Evolutionary conservation across 352 stramenopile genomes (phyloP).

Genomic region (Globisporangium orthogonon): DNA sequence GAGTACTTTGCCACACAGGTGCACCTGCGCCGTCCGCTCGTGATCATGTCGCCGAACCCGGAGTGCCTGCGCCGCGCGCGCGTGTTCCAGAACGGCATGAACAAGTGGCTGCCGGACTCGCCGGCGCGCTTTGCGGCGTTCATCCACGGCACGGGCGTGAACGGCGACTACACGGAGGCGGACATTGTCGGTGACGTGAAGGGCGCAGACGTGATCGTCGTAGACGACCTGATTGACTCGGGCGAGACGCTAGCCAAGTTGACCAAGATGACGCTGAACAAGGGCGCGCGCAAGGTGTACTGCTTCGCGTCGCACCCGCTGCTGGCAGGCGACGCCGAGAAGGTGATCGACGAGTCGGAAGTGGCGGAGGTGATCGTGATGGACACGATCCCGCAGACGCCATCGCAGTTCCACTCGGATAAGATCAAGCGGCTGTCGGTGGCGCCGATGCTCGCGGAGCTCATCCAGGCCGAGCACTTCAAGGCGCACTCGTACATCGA

Average conservation of each 20-base stretch:
- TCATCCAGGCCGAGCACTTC: constrained; percentile 90
- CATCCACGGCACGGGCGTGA: constrained; percentile 61
- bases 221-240: constrained; percentile 91
- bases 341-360: constrained; percentile 76
- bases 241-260: constrained; percentile 76
- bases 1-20: constrained; percentile 90
- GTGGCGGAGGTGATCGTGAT: constrained; percentile 87
- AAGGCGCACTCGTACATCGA: constrained; percentile 89
- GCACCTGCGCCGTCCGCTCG: constrained; percentile 64
- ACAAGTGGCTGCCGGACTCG: constrained; percentile 83
- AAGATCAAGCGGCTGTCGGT: constrained; percentile 89
- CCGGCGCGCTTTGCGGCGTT: constrained; percentile 78
- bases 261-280: constrained; percentile 73
- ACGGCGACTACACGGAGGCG: constrained; percentile 50
- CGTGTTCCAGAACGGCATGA: constrained; percentile 82
- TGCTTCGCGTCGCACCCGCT: constrained; percentile 89
- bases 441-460: constrained; percentile 83
- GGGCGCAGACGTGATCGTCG: constrained; percentile 87
- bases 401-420: constrained; percentile 50
- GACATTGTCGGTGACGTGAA: constrained; percentile 88
- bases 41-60: constrained; percentile 88
- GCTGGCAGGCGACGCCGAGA: constrained; percentile 82
- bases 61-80: constrained; percentile 77
- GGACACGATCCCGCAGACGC: constrained; percentile 80
- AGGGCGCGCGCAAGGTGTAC: constrained; percentile 85